A percentile compares a stretch with the other conserved stretches of the same genome.
phyloP scores from a whole-genome alignment of 1,284 basidiomycete genomes.

The Inonotus hispidus region DNA sequence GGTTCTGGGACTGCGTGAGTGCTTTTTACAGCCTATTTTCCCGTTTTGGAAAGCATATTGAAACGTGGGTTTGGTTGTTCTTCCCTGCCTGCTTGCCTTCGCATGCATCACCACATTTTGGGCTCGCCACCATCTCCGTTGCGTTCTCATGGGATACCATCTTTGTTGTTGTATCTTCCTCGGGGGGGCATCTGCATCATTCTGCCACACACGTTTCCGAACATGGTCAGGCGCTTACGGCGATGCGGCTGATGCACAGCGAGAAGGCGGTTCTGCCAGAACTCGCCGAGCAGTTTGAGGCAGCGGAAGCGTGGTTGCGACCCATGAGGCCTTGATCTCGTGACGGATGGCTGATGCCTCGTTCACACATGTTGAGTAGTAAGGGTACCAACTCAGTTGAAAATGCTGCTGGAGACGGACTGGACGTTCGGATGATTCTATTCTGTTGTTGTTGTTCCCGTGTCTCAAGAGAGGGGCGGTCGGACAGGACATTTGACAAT shows the following conservation, averaged over 20 bases:
- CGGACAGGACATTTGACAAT: not conserved
- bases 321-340: constrained; percentile 77
- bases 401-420: not conserved
- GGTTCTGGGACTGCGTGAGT: constrained; percentile 97
- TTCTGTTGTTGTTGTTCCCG: not conserved
- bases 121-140: not conserved
- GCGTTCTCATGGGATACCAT: constrained; percentile 11
- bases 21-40: constrained; percentile 18
- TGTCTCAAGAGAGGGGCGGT: not conserved
- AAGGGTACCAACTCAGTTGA: constrained; percentile 4
- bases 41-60: constrained; percentile 1
- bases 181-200: not conserved
- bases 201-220: not conserved
- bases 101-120: constrained; percentile 2
- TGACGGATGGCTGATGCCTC: constrained; percentile 4
- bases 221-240: constrained; percentile 67
- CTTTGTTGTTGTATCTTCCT: not conserved
- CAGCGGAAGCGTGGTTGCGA: constrained; percentile 87
- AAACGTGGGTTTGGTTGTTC: not conserved
- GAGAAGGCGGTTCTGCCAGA: constrained; percentile 77
- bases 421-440: not conserved
- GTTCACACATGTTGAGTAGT: not conserved
- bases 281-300: constrained; percentile 91
- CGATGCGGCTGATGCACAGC: constrained; percentile 82
- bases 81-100: constrained; percentile 7